Percentiles rank a stretch among this genome's conserved stretches.
These are phyloP conservation scores for Salvia splendens DNA, from an alignment of 257 asterid genomes.

Conservation along the genomic window DNA sequence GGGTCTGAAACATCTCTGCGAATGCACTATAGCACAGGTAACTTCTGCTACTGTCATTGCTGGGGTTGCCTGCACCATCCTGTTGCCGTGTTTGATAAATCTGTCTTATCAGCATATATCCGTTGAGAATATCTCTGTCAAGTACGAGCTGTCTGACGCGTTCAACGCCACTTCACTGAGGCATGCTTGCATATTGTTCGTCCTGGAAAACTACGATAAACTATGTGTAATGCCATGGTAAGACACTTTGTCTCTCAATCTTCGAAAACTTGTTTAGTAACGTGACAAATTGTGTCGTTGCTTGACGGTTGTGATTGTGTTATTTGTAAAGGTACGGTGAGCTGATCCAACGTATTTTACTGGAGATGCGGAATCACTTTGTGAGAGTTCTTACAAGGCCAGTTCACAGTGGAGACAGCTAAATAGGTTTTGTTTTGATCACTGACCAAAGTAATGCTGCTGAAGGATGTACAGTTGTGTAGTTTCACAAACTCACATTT, in stretches of 20 bases:
- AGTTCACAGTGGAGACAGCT: conserved; percentile 34
- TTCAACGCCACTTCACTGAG: conserved; percentile 74
- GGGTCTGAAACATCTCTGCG: conserved; percentile 92
- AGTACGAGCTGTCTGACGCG: conserved; percentile 89
- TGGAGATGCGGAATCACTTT: conserved; percentile 78
- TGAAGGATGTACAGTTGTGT: conserved; percentile 55
- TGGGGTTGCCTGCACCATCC: neutral
- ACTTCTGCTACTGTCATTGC: neutral
- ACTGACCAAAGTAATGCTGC: conserved; percentile 37
- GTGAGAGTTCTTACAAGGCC: conserved; percentile 52
- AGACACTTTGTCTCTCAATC: conserved; percentile 19
- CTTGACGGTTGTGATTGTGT: neutral
- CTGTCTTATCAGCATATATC: conserved; percentile 59
- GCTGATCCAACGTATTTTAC: conserved; percentile 68
- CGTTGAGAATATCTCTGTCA: conserved; percentile 69
- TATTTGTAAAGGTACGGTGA: conserved; percentile 61
- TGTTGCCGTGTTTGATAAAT: neutral
- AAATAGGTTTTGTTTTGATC: conserved; percentile 40
- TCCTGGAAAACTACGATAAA: conserved; percentile 70
- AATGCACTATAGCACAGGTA: conserved; percentile 87
- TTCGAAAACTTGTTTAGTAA: neutral
- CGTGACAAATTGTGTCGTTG: neutral
- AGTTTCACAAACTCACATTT: conserved; percentile 10
- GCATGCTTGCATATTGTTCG: conserved; percentile 72
- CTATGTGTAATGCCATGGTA: conserved; percentile 70